A percentile compares a stretch with the other conserved stretches of the same genome.
Evolutionary conservation across 2,329 filamentous ascomycete genomes (phyloP).

Genomic region (Colletotrichum godetiae): DNA sequence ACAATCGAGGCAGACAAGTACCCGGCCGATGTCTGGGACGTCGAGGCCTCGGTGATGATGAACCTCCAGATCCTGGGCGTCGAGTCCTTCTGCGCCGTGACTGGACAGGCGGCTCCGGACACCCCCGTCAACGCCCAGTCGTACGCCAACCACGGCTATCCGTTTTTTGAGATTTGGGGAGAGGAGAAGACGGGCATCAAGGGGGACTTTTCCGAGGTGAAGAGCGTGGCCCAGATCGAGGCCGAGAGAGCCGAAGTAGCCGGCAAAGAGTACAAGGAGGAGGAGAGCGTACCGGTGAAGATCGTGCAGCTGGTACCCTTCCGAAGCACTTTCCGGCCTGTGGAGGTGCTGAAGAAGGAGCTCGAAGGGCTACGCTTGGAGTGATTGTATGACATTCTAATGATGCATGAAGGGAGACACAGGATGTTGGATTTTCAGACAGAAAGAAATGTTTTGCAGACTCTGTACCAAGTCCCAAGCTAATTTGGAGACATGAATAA

Average conservation of each 20-base stretch:
- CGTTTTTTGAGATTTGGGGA: constrained; percentile 48
- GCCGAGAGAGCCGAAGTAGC: constrained; percentile 25
- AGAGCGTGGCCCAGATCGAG: constrained; percentile 37
- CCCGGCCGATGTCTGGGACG: constrained; percentile 44
- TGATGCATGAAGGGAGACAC: neutral
- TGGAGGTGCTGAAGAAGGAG: constrained; percentile 28
- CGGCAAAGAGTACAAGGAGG: constrained; percentile 20
- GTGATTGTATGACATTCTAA: neutral
- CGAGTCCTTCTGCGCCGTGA: constrained; percentile 46
- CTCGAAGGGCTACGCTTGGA: neutral
- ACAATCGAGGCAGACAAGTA: constrained; percentile 46
- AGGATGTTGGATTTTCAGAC: neutral
- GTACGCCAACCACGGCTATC: constrained; percentile 47
- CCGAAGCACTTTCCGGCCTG: constrained; percentile 33
- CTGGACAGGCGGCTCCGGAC: constrained; percentile 45
- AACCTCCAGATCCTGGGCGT: constrained; percentile 55
- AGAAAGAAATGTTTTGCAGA: neutral
- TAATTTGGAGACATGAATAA: neutral
- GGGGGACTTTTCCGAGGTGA: constrained; percentile 35
- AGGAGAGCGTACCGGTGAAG: constrained; percentile 29
- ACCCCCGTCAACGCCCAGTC: constrained; percentile 47
- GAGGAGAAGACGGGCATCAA: constrained; percentile 35
- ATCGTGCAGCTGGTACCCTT: constrained; percentile 25
- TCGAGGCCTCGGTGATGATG: constrained; percentile 41
- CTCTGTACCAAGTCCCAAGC: neutral